A percentile compares a stretch with the other conserved stretches of the same genome.
phyloP scores from a whole-genome alignment of 768 basidiomycete genomes.

The Lactarius sp. region DNA sequence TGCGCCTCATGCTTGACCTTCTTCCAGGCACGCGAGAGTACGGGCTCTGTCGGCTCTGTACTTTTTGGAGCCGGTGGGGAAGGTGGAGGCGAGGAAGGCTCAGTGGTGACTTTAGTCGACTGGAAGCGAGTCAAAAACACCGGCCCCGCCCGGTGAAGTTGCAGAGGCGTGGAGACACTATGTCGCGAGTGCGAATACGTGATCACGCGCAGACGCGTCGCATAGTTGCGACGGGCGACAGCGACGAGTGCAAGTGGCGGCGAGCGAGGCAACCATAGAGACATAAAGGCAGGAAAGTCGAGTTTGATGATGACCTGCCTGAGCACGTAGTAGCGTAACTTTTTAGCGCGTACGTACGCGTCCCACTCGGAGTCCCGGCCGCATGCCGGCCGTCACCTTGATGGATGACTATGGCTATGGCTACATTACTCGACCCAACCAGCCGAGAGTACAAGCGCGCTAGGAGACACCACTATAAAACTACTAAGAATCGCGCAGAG shows the following conservation, averaged over 20 bases:
- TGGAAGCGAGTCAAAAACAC: slow-evolving; percentile 1
- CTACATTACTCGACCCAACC: slow-evolving; percentile 38
- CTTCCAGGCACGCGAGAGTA: slow-evolving; percentile 73
- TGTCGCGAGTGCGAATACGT: slow-evolving; percentile 11
- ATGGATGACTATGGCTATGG: background rate
- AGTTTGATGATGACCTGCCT: background rate
- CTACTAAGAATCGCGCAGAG: slow-evolving; percentile 49
- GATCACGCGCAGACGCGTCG: slow-evolving; percentile 23
- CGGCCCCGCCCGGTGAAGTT: slow-evolving; percentile 15
- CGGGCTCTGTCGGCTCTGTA: slow-evolving; percentile 42
- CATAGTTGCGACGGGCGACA: slow-evolving; percentile 28
- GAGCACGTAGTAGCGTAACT: too few species aligned
- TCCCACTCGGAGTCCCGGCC: background rate
- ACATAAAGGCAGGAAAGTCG: slow-evolving; percentile 43
- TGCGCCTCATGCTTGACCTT: slow-evolving; percentile 92
- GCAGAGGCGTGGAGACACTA: slow-evolving; percentile 22
- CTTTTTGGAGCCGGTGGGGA: slow-evolving; percentile 19
- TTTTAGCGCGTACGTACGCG: background rate
- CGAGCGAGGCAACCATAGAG: slow-evolving; percentile 68
- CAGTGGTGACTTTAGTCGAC: slow-evolving; percentile 38
- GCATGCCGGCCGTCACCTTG: background rate
- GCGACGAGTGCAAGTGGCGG: slow-evolving; percentile 42
- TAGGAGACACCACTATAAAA: slow-evolving; percentile 51
- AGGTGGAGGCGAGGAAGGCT: slow-evolving; percentile 36
- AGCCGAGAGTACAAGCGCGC: slow-evolving; percentile 57